Evolutionary conservation across 148 eudicot species (phyloP), one percentile per base, ranked within the genome.

Genomic region (Salicornia ramosissima): DNA sequence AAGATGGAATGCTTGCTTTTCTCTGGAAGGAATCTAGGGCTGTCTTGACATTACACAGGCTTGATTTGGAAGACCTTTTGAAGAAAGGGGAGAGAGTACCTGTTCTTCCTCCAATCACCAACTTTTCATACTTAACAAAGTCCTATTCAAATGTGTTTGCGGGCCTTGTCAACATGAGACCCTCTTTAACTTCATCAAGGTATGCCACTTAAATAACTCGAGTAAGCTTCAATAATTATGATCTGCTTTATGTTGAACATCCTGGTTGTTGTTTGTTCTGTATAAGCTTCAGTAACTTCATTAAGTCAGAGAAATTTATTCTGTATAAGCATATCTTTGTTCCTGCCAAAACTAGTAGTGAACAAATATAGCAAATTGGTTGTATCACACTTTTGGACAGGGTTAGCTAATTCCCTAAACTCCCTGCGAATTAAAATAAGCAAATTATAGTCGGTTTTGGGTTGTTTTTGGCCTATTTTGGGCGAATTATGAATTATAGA

Each of bases 111-210:
- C 89, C 96, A 18, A 80, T 83, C 42, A 70, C 81, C 71, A 90
- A 90, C 78, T 90, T 90, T 70, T 81, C 96, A 50, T 90, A 90
- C 71, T 75, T 90, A 65, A 90, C 96, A 36, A 86, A 87, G 83
- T 86, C 96, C 54, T 88, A 80, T 80, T 88, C 96, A 45, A 90
- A 90, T 80, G 96, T 90, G 53, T 90, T 82, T 71, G 82, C 87
- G 3, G 92, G 92, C 34, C 81, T 84, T 67, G 77, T 87, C 54
- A 83, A 74, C 69, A 74, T 80, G 72, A 65, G 84, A 42, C 76
- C 82, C 55, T 76, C 83, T 60, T 71, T 77, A 39, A 61, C 86
- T 53, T 82, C 87, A 30, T 79, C 83, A 61, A 86, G 90, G 92
- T 85, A 75, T 54, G 82, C 59, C 58, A 31, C 33, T 10, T 65